phyloP scores from a whole-genome alignment of 306 rosid species.

The Canavalia ensiformis region DNA sequence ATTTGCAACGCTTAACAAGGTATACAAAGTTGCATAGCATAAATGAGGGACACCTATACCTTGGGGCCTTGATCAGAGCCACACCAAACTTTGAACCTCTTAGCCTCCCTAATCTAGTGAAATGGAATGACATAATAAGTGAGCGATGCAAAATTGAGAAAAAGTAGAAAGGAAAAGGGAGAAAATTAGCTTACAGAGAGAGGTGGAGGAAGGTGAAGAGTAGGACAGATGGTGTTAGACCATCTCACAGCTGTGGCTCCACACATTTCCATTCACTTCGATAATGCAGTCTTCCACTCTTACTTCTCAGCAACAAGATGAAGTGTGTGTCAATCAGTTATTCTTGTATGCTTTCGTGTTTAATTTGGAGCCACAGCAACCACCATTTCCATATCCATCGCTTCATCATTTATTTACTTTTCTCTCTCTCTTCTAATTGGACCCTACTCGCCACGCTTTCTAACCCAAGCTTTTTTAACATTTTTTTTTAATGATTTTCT shows the following conservation, averaged over 20 bases:
- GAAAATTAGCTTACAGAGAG: slow-evolving; percentile 58
- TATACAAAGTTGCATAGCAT: not conserved
- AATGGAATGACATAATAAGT: not conserved
- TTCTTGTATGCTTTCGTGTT: slow-evolving; percentile 44
- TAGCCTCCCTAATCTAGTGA: slow-evolving; percentile 52
- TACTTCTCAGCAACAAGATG: not conserved
- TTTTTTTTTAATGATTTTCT: not conserved
- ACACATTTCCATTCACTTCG: slow-evolving; percentile 52
- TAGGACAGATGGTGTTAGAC: slow-evolving; percentile 63
- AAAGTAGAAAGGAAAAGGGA: not conserved
- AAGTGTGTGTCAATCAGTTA: not conserved
- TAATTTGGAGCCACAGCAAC: slow-evolving; percentile 70
- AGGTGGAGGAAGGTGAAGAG: slow-evolving; percentile 62
- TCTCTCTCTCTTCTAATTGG: not conserved
- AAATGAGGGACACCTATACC: slow-evolving; percentile 47
- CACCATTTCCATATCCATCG: slow-evolving; percentile 52
- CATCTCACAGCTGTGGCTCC: slow-evolving; percentile 70
- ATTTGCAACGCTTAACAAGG: not conserved
- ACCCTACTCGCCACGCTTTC: not conserved
- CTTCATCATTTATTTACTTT: not conserved
- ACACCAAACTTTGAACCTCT: slow-evolving; percentile 65
- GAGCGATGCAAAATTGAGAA: slow-evolving; percentile 1
- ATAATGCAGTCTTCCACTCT: not conserved
- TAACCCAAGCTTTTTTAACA: too few species aligned
- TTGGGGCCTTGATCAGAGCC: slow-evolving; percentile 59